Base-by-base conservation (phyloP, 2,329 filamentous ascomycete genomes). In the Torrubiella hemipterigena region DNA sequence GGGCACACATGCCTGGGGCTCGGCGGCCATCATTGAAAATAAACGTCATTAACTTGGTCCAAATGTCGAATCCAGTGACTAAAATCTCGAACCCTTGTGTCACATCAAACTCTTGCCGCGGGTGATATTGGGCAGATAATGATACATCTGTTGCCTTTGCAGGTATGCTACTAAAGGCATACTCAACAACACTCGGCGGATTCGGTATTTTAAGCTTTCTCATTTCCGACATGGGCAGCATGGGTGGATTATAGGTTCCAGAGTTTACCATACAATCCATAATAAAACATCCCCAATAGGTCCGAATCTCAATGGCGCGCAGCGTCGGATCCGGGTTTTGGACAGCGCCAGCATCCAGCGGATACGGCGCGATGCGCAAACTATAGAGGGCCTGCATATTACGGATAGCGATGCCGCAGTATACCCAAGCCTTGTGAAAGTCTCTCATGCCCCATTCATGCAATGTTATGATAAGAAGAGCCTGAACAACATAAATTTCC, bases 241-340 rank as follows among this genome's bases (percentile, higher is more conserved):
- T 54, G 4, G 50, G 52, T 0, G 54, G 52, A 7, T 55, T 54
- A 16, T 57, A 56, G 0, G 52, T 59, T 0, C 58, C 58, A 2
- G 56, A 61, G 22, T 57, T 57, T 22, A 64, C 50, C 30, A 61
- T 54, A 8, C 59, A 55, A 34, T 63, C 59, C 48, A 64, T 55
- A 18, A 65, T 52, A 32, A 61, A 62, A 37, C 60, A 63, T 0
- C 52, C 52, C 61, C 61, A 64, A 26, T 59, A 61, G 1, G 59
- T 61, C 2, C 59, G 42, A 3, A 54, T 57, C 22, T 59, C 50
- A 4, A 55, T 50, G 0, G 53, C 48, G 0, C 44, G 39, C 4
- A 46, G 42, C 6, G 47, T 23, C 19, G 40, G 17, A 13, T 50
- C 37, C 4, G 41, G 36, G 15, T 39, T 33, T 4, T 33, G 33